Percentiles rank a stretch among this genome's conserved stretches.
Conservation (phyloP, 208 protist genomes). For the Trypanosomatidae sp. region DNA sequence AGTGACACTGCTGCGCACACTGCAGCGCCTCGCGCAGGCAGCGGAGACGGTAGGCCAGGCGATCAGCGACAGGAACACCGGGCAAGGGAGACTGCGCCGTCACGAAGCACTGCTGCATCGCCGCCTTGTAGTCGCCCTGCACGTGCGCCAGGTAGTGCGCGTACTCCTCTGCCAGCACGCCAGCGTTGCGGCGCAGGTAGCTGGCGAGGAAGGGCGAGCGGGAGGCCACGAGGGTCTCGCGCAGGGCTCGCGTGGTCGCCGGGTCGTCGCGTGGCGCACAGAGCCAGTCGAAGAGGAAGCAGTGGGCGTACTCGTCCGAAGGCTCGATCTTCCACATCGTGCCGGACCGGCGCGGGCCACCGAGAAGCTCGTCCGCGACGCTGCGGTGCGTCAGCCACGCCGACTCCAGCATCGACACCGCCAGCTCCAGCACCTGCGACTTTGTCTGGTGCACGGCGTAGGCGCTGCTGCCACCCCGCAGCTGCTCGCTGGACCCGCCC, state of each 20-base stretch:
- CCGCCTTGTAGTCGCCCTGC: slow-evolving; percentile 57
- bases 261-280: slow-evolving; percentile 62
- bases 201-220: slow-evolving; percentile 71
- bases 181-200: slow-evolving; percentile 67
- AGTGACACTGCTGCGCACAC: slow-evolving; percentile 66
- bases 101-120: slow-evolving; percentile 72
- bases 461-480: slow-evolving; percentile 8
- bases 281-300: slow-evolving; percentile 87
- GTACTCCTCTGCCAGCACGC: slow-evolving; percentile 68
- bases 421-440: slow-evolving; percentile 48
- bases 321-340: slow-evolving; percentile 86
- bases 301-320: slow-evolving; percentile 81
- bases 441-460: slow-evolving; percentile 66
- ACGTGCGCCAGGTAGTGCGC: slow-evolving; percentile 67
- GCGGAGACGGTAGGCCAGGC: slow-evolving; percentile 67
- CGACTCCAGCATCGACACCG: slow-evolving; percentile 53
- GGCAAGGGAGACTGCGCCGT: slow-evolving; percentile 65
- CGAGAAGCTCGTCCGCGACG: slow-evolving; percentile 76
- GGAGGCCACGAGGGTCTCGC: slow-evolving; percentile 60
- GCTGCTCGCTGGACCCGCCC: too few relatives aligned
- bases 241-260: slow-evolving; percentile 47
- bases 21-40: slow-evolving; percentile 69
- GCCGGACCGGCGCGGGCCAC: slow-evolving; percentile 70
- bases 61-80: slow-evolving; percentile 57
- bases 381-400: slow-evolving; percentile 81